These are phyloP conservation scores for Yueomyces sinensis DNA, from an alignment of 805 yeast genomes.

Conservation along the genomic window DNA sequence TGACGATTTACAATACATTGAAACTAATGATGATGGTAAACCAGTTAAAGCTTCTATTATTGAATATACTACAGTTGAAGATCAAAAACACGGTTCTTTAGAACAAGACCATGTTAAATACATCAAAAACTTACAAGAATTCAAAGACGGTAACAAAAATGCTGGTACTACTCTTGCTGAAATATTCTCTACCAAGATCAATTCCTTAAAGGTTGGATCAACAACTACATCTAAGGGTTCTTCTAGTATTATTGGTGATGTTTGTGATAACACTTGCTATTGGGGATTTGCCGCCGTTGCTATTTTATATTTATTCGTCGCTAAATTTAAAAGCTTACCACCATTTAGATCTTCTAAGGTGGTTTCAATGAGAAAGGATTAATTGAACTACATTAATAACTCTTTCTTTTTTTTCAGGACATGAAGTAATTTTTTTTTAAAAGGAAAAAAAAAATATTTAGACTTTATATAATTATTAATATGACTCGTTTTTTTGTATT, in stretches of 20 bases:
- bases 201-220: constrained; percentile 1
- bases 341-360: constrained; percentile 1
- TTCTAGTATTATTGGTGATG: background rate
- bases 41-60: constrained; percentile 35
- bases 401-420: no score
- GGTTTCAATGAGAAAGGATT: constrained; percentile 4
- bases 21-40: constrained; percentile 23
- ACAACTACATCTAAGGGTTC: constrained; percentile 2
- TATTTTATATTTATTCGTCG: constrained; percentile 1
- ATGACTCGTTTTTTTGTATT: no score
- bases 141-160: constrained; percentile 15
- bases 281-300: constrained; percentile 1
- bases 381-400: no score
- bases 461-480: no score
- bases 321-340: background rate
- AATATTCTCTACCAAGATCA: background rate
- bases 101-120: constrained; percentile 13
- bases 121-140: constrained; percentile 11
- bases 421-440: no score
- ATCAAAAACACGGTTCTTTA: constrained; percentile 10
- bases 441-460: no score
- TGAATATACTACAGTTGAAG: constrained; percentile 21
- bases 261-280: constrained; percentile 1
- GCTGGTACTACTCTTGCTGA: constrained; percentile 12
- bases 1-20: constrained; percentile 43